Base-by-base conservation (phyloP, 2,329 filamentous ascomycete genomes). In the Cercospora sojina region DNA sequence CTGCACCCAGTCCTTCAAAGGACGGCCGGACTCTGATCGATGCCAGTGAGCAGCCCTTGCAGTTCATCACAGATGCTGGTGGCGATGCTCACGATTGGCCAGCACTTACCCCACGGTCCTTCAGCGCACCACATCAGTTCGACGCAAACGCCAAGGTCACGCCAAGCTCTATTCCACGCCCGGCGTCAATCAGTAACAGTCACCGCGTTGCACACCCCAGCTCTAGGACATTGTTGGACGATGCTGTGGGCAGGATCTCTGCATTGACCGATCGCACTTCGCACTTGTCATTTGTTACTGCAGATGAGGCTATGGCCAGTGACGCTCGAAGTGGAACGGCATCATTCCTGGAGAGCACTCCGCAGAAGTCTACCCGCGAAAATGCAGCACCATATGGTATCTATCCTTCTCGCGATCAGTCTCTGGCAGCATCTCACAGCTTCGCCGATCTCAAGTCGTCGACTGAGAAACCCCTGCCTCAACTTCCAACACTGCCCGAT, bases 1-100 rank as follows among this genome's bases (percentile, higher is more conserved):
- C 76, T 38, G 69, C 71, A 3, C 57, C 69, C 20, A 79, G 76
- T 59, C 79, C 79, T 3, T 72, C 70, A 7, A 79, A 78, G 67
- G 74, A 77, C 32, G 73, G 74, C 29, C 77, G 78, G 16, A 78
- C 76, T 2, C 73, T 82, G 20, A 67, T 82, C 5, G 80, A 81
- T 63, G 79, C 80, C 13, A 74, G 74, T 25, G 77, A 80, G 61
- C 67, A 67, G 57, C 75, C 73, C 49, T 64, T 76, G 6, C 69
- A 67, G 35, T 25, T 69, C 16, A 65, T 59, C 2, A 32, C 66
- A 5, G 67, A 49, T 13, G 69, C 64, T 32, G 29, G 31, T 13
- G 68, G 64, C 38, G 29, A 38, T 38, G 55, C 67, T 29, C 56
- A 60, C 49, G 72, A 71, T 13, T 74, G 70, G 69, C 71, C 73